Conservation (phyloP, 306 rosid species). For the Fragaria iinumae region DNA sequence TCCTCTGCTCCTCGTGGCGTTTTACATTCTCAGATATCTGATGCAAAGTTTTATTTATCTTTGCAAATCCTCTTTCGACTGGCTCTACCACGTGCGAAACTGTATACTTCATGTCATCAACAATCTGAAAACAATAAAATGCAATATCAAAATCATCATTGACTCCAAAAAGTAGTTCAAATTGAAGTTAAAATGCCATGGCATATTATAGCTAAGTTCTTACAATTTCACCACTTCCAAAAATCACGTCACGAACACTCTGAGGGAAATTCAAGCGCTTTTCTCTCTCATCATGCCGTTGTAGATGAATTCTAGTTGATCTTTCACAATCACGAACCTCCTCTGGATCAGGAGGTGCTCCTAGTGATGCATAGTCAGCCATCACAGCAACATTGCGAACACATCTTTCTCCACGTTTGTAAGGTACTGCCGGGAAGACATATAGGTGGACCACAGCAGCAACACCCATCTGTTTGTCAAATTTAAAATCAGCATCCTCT, state of each 20-base stretch:
- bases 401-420: slow-evolving; percentile 96
- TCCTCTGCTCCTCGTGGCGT: slow-evolving; percentile 74
- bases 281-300: slow-evolving; percentile 59
- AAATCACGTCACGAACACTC: slow-evolving; percentile 85
- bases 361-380: slow-evolving; percentile 87
- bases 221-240: slow-evolving; percentile 97
- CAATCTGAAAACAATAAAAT: slow-evolving; percentile 59
- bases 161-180: slow-evolving; percentile 13
- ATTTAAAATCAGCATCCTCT: slow-evolving; percentile 27
- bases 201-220: slow-evolving; percentile 31
- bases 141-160: slow-evolving; percentile 22
- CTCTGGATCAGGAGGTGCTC: slow-evolving; percentile 84
- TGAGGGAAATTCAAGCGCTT: slow-evolving; percentile 75
- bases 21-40: slow-evolving; percentile 91
- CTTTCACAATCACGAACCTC: slow-evolving; percentile 91
- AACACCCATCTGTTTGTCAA: slow-evolving; percentile 83
- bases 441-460: slow-evolving; percentile 95
- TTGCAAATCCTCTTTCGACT: slow-evolving; percentile 89
- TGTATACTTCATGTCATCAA: slow-evolving; percentile 95
- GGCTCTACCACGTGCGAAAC: slow-evolving; percentile 95
- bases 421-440: slow-evolving; percentile 92
- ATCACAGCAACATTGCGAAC: slow-evolving; percentile 91
- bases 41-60: slow-evolving; percentile 73
- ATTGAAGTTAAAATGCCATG: slow-evolving; percentile 10
- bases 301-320: slow-evolving; percentile 51